phyloP scores from a whole-genome alignment of 164 flowering plant genomes.

The Annona squamosa region DNA sequence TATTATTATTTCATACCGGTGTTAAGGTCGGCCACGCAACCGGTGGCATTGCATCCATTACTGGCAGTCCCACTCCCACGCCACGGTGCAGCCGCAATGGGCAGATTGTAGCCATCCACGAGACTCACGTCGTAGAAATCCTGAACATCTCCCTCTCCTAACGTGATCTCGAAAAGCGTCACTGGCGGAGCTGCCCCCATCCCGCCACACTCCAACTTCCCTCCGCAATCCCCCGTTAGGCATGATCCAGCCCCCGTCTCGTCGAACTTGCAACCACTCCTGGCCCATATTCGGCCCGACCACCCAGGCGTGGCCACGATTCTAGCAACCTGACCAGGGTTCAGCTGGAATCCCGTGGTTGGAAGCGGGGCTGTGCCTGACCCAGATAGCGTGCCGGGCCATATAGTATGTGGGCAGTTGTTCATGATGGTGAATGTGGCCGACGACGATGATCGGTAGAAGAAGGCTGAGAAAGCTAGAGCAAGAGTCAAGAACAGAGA shows the following conservation, averaged over 20 bases:
- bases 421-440: conserved; percentile 47
- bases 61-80: too few species aligned
- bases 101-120: conserved; percentile 83
- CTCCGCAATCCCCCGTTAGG: conserved; percentile 74
- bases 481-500: background rate
- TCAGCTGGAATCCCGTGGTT: conserved; percentile 52
- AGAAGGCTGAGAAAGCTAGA: background rate
- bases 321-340: conserved; percentile 35
- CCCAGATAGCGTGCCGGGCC: conserved; percentile 83
- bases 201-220: conserved; percentile 61
- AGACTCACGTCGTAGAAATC: conserved; percentile 82
- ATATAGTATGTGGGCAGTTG: conserved; percentile 70
- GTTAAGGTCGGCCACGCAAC: background rate
- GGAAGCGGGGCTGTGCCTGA: conserved; percentile 56
- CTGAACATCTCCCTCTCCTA: conserved; percentile 33
- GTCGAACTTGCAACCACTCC: conserved; percentile 72
- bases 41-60: conserved; percentile 26
- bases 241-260: conserved; percentile 49
- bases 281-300: conserved; percentile 84
- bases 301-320: conserved; percentile 48
- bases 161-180: conserved; percentile 73
- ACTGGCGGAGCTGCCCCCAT: conserved; percentile 63
- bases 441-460: background rate
- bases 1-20: background rate
- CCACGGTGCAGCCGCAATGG: conserved; percentile 31